Evolutionary conservation across 768 basidiomycete species (phyloP).

Genomic region (Pleurotus platypus): DNA sequence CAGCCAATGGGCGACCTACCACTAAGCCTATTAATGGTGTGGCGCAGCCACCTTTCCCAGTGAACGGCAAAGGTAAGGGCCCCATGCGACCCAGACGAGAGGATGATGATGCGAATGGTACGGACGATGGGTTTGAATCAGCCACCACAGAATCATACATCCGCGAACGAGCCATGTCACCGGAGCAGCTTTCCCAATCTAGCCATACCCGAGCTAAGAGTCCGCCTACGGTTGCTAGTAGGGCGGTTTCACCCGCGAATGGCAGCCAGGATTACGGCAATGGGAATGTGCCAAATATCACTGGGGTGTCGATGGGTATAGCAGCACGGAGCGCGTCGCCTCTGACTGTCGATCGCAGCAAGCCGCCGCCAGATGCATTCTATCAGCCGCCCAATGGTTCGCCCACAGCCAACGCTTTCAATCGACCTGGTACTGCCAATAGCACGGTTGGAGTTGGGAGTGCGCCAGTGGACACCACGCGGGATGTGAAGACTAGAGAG

Average conservation of each 20-base stretch:
- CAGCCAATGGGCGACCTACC: conserved; percentile 40
- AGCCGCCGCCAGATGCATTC: conserved; percentile 62
- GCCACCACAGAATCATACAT: conserved; percentile 40
- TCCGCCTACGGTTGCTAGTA: conserved; percentile 42
- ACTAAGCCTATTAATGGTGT: conserved; percentile 42
- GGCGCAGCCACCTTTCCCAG: conserved; percentile 28
- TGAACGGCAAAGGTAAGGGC: conserved; percentile 44
- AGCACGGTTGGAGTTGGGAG: conserved; percentile 68
- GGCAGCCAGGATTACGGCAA: conserved; percentile 22
- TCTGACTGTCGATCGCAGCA: conserved; percentile 25
- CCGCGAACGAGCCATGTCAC: conserved; percentile 52
- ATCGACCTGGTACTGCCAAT: conserved; percentile 35
- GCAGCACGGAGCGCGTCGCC: conserved; percentile 34
- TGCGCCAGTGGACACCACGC: conserved; percentile 57
- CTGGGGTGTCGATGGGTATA: conserved; percentile 48
- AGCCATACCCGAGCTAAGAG: conserved; percentile 49
- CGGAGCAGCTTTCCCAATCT: conserved; percentile 34
- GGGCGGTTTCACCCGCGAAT: conserved; percentile 60
- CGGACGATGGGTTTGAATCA: conserved; percentile 59
- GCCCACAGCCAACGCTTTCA: conserved; percentile 47
- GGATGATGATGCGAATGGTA: conserved; percentile 35
- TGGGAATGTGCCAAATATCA: conserved; percentile 49
- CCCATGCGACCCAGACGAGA: conserved; percentile 48
- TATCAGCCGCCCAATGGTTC: conserved; percentile 41
- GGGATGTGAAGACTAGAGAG: conserved; percentile 81